Base-by-base conservation (phyloP, 73 alveolate species). In the Paramecium bursaria region DNA sequence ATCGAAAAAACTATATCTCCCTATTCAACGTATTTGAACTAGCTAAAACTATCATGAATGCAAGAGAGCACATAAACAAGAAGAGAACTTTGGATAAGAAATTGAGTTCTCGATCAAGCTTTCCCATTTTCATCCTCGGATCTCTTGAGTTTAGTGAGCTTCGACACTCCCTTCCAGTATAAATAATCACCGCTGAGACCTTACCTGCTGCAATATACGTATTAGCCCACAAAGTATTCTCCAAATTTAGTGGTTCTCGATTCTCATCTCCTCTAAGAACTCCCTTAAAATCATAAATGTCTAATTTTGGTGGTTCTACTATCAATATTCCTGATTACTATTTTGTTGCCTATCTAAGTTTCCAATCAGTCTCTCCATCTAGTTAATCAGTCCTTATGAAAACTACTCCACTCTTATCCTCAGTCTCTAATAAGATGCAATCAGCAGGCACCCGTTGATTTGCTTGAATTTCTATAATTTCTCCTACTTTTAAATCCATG, bases 321-420 rank as follows among this genome's bases (percentile, higher is more conserved):
- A 48, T 23, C 50, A 49, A 44, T 33, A 19, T 46, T n/a, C 73
- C 44, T 74, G 51, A 6, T 90, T 93, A 14, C 88, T 46, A 53
- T 22, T 73, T 39, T 5, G 90, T 67, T 1, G 98, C 98, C 61
- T 92, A 93, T 44, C 99, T 87, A 19, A 93, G 87, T 74, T 97
- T 97, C 99, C 99, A 96, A 86, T 96, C 99, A 3, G 99, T 96
- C 74, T 96, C 99, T 39, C 99, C 99, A 88, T 96, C 99, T 33
- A 96, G 86, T 75, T 96, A 93, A 86, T 96, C 99, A 0, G 99
- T 96, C 48, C 95, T 93, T 11, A 96, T 92, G 49, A 91, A 93
- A 14, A 91, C 92, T n/a, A 90, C 74, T 4, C 98, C 98, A 19
- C 73, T 46, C 75, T 90, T 87, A 50, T 92, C 96, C 27, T 90